Base-by-base conservation (phyloP, 1,284 basidiomycete species). In the Ceratobasidium sp. region DNA sequence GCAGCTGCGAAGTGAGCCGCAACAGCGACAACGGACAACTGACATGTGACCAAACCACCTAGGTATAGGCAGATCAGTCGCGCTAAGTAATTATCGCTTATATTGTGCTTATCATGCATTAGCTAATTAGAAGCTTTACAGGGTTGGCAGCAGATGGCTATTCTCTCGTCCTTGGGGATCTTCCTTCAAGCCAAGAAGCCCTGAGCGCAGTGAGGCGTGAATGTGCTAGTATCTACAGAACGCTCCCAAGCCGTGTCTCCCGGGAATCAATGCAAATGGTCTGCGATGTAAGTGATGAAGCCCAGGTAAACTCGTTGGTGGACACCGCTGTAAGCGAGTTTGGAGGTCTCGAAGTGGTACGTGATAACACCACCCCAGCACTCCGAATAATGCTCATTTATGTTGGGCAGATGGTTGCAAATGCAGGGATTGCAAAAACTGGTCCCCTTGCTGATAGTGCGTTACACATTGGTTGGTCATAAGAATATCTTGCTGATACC, bases 391-490 rank as follows among this genome's bases (percentile, higher is more conserved):
- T 52, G 18, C 11, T 30, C 1, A 28, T 16, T 35, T 28, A 43
- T 55, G 16, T n/a, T n/a, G 38, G 13, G 21, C 44, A 70, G 67
- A 70, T 70, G 67, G 44, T 70, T 28, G 67, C 67, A n/a, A 70
- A 70, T 41, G 67, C 67, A 2, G 67, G 67, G 8, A 44, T 70
- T 32, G 35, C 49, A 16, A 57, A 32, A n/a, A 1, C 49, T 3
- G 23, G 54, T 7, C 11, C 54, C 9, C 55, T 70, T 23, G 43
- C 58, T n/a, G 67, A 70, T 14, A 13, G 64, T 69, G 21, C 8
- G 67, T 28, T 32, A 47, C 35, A 38, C 35, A 7, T n/a, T 18
- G n/a, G 14, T 8, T 47, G 26, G 6, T 32, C n/a, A 32, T 62
- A 8, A 16, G n/a, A 28, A 16, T 14, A 28, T 18, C 14, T 18